These are phyloP conservation scores for Pseudocercospora musae DNA, from an alignment of 2,329 filamentous ascomycete species.

Conservation along the genomic window DNA sequence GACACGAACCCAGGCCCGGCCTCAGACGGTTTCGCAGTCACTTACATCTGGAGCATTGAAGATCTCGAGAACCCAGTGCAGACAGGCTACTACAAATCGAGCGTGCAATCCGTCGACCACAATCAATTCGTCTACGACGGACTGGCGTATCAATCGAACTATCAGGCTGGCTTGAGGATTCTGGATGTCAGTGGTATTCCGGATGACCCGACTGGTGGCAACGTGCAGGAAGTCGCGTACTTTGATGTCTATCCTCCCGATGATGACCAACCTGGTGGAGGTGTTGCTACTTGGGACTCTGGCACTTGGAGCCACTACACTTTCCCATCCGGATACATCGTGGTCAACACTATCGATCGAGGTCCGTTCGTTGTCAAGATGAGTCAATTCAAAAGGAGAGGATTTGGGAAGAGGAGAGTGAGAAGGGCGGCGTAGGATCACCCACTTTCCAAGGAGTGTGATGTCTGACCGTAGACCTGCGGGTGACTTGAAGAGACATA, in stretches of 20 bases:
- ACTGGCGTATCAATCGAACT: constrained; percentile 39
- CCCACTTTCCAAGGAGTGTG: background rate
- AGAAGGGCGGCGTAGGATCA: background rate
- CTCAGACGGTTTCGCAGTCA: constrained; percentile 28
- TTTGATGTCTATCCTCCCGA: constrained; percentile 54
- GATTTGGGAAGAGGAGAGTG: constrained; percentile 16
- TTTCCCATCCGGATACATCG: constrained; percentile 50
- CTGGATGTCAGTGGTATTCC: constrained; percentile 38
- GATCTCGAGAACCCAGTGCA: constrained; percentile 43
- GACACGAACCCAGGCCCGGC: constrained; percentile 14
- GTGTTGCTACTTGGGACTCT: constrained; percentile 30
- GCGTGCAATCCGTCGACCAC: constrained; percentile 39
- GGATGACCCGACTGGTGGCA: constrained; percentile 46
- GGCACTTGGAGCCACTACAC: constrained; percentile 52
- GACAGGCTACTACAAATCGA: constrained; percentile 40
- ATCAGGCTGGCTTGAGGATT: constrained; percentile 38
- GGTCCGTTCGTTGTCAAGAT: constrained; percentile 50
- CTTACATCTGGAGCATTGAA: constrained; percentile 52
- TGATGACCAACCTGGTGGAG: constrained; percentile 41
- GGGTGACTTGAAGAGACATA: background rate
- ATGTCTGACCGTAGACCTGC: background rate
- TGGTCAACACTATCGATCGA: constrained; percentile 54
- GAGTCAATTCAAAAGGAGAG: constrained; percentile 12
- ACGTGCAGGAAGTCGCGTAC: constrained; percentile 47
- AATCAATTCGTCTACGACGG: constrained; percentile 43